Base-by-base conservation (phyloP, 768 basidiomycete species). In the Porphyrellus cyaneotinctus region DNA sequence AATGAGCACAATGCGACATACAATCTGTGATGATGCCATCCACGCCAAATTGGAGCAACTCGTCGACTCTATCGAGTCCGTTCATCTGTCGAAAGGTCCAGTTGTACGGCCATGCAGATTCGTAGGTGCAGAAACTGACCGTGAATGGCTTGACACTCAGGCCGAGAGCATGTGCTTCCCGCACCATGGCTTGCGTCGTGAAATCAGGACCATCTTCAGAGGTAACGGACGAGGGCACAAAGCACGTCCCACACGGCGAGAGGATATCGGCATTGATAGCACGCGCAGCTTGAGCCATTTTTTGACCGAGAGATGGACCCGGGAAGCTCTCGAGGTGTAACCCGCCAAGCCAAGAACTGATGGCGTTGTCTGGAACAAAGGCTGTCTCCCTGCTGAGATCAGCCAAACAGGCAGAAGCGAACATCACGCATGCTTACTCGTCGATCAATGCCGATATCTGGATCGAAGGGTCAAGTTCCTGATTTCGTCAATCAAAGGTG, bases 1-100 rank as follows among this genome's bases (percentile, higher is more conserved):
- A 28, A 13, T 30, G 24, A 44, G 20, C 23, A 20, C 7, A 15
- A 41, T 13, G 32, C 20, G 13, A 53, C 74, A 14, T 53, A 77
- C 77, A 88, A 63, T 91, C 88, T 6, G 87, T 82, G 60, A 91
- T 91, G 51, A 91, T 79, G 0, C 88, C 89, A 64, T 91, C 88
- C 0, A 82, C 83, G 4, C 80, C 80, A 72, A 77, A 78, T 15
- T 75, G 74, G 31, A 84, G 49, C 37, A 91, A 63, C 56, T 83
- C 75, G n/a, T 86, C 81, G 3, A 79, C 77, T 33, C 82, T 71
- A 59, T 79, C 82, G 51, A 87, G 70, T 18, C 75, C 71, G 63
- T 90, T 82, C 53, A 85, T 76, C 85, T 88, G 8, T 53, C 28
- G 39, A 33, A 14, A 20, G 17, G 38, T 15, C 42, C 12, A 18